Percentiles rank a stretch among this genome's conserved stretches.
Conservation (phyloP, 177 flowering plant species). For the Vitis hybrid region DNA sequence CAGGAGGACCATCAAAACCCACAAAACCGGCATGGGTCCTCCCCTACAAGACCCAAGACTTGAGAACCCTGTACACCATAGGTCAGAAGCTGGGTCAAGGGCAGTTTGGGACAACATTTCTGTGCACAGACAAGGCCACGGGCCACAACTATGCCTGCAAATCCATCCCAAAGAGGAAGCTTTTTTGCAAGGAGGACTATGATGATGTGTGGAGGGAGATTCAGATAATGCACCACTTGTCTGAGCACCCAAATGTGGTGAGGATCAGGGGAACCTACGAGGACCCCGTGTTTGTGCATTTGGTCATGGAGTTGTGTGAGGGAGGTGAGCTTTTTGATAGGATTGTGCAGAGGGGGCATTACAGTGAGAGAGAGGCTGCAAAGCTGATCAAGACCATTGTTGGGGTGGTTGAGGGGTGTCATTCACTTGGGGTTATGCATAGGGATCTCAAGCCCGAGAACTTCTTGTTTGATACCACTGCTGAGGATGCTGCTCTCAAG, state of each 20-base stretch:
- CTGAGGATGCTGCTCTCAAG: conserved; percentile 32
- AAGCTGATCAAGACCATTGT: conserved; percentile 27
- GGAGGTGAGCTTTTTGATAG: conserved; percentile 37
- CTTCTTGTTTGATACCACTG: conserved; percentile 23
- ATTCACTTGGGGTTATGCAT: conserved; percentile 37
- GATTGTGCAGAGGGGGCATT: conserved; percentile 32
- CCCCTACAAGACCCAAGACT: conserved; percentile 21
- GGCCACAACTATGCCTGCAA: conserved; percentile 27
- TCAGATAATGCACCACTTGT: conserved; percentile 37
- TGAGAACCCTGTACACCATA: conserved; percentile 19
- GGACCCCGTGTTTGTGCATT: conserved; percentile 21
- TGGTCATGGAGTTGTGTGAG: conserved; percentile 35
- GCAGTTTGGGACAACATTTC: conserved; percentile 31
- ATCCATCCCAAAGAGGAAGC: conserved; percentile 34
- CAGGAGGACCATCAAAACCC: not conserved
- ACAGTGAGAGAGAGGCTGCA: conserved; percentile 34
- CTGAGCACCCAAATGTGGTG: conserved; percentile 28
- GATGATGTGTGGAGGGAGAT: conserved; percentile 37
- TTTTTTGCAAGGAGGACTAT: conserved; percentile 25
- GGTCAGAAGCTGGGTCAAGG: conserved; percentile 33
- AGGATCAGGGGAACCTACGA: conserved; percentile 27
- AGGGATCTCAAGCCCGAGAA: conserved; percentile 39
- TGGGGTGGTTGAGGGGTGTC: conserved; percentile 30
- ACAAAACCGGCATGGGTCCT: conserved; percentile 21
- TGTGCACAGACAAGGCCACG: conserved; percentile 23